Base-by-base conservation (phyloP, 768 basidiomycete species). In the Neoboletus brunneissimus region DNA sequence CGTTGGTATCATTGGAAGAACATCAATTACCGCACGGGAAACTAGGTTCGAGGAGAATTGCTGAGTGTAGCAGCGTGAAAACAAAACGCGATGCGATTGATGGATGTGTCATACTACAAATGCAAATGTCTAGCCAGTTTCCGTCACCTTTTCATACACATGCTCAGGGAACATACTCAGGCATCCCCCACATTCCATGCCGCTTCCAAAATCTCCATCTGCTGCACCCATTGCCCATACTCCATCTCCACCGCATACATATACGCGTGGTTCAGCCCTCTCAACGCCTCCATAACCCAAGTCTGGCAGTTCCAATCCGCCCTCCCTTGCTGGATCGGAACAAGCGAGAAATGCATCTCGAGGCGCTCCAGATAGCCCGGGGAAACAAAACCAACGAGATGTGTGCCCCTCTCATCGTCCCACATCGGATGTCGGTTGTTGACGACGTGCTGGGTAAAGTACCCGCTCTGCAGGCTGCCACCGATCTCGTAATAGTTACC, bases 401-500 rank as follows among this genome's bases (percentile, higher is more conserved):
- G 64, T 0, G 23, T 29, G 0, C 64, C 64, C 22, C 45, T n/a
- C 16, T 65, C 64, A 23, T 57, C 47, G 25, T 61, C 43, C 64
- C 61, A 65, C 42, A 32, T 48, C 3, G 16, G 0, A 32, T 67
- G 65, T 2, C 56, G 65, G 5, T 40, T 47, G 56, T 66, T 29
- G 9, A 64, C 43, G 5, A 64, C 7, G 2, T 67, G 47, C 40
- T 67, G 64, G 0, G 51, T 48, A 8, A 58, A 34, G 42, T 67
- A 67, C 1, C 65, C 58, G 0, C 38, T 31, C 32, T 54, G 52
- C 0, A 62, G 56, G 15, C 51, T 52, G 10, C 60, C 60, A 0
- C 48, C 59, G 32, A 67, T 44, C 31, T 60, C 64, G 50, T 65
- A 65, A 34, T 22, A 65, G 52, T 65, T 65, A 7, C 64, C 64